Evolutionary conservation across 176 grass and related monocot species (phyloP).

Genomic region (Raddia distichophylla): DNA sequence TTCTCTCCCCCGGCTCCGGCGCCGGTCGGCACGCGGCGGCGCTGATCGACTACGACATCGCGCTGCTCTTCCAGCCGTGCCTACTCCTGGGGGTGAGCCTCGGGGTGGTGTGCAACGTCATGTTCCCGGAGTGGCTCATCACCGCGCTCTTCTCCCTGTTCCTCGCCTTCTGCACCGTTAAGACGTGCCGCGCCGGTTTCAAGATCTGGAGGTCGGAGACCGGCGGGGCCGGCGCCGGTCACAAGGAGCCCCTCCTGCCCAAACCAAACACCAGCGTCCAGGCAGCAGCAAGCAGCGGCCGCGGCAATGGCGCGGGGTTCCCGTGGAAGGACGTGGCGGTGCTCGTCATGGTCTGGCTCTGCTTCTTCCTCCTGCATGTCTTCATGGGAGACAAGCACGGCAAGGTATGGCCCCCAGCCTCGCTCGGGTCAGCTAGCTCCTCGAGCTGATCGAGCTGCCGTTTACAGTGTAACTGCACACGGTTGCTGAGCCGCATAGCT

Average conservation of each 20-base stretch:
- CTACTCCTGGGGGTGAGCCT: conserved; percentile 82
- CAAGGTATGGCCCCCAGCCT: conserved; percentile 52
- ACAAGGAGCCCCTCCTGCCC: conserved; percentile 49
- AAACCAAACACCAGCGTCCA: not conserved
- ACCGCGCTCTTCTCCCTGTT: conserved; percentile 64
- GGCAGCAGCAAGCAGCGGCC: not conserved
- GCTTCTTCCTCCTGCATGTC: conserved; percentile 82
- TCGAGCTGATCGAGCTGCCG: not conserved
- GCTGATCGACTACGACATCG: conserved; percentile 71
- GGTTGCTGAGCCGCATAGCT: not conserved
- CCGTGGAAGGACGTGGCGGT: conserved; percentile 64
- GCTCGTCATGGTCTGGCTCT: conserved; percentile 65
- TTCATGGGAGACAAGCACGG: conserved; percentile 77
- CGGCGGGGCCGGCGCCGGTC: not conserved
- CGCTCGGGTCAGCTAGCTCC: conserved; percentile 1
- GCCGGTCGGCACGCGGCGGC: not conserved
- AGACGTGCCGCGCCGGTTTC: conserved; percentile 64
- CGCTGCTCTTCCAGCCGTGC: conserved; percentile 71
- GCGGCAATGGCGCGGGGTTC: conserved; percentile 22
- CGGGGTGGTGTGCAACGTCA: conserved; percentile 78
- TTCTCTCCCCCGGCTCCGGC: conserved; percentile 35
- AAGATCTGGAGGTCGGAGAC: conserved; percentile 67
- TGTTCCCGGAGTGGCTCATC: conserved; percentile 93
- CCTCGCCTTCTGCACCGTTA: conserved; percentile 67
- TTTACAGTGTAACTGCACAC: not conserved